Evolutionary conservation across 23 red algal species (phyloP).

Genomic region (Pyropia haitanensis): DNA sequence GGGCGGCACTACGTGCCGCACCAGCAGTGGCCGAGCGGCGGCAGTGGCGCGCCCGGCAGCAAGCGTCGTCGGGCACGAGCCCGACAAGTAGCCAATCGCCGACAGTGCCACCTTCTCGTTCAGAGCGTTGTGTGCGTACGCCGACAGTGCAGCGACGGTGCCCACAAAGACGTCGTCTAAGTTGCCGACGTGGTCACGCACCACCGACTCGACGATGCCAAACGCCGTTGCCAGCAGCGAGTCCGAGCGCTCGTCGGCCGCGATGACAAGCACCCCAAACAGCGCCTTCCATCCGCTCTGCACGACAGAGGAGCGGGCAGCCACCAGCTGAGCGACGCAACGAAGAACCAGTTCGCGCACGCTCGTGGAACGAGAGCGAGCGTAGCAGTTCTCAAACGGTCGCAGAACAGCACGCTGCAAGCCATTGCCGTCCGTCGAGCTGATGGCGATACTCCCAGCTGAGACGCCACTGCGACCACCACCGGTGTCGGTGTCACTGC

Average conservation of each 20-base stretch:
- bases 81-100: slow-evolving; percentile 67
- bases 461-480: too few relatives aligned
- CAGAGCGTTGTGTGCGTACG: slow-evolving; percentile 48
- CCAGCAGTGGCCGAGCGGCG: slow-evolving; percentile 7
- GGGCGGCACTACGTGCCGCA: too few relatives aligned
- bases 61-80: slow-evolving; percentile 30
- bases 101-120: slow-evolving; percentile 37
- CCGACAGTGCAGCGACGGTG: slow-evolving; percentile 53
- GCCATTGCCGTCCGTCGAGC: slow-evolving; percentile 43
- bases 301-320: slow-evolving; percentile 37
- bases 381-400: slow-evolving; percentile 70
- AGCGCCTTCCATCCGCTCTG: slow-evolving; percentile 87
- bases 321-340: slow-evolving; percentile 63
- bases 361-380: slow-evolving; percentile 14
- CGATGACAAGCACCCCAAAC: slow-evolving; percentile 71
- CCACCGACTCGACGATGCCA: slow-evolving; percentile 61
- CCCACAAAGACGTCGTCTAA: slow-evolving; percentile 83
- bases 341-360: slow-evolving; percentile 52
- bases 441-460: too few relatives aligned
- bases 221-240: slow-evolving; percentile 61
- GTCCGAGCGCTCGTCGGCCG: slow-evolving; percentile 76
- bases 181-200: slow-evolving; percentile 63
- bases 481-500: too few relatives aligned
- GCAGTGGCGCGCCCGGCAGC: slow-evolving; percentile 39
- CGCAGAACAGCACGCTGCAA: slow-evolving; percentile 76